Evolutionary conservation across 2,329 filamentous ascomycete genomes (phyloP).

Genomic region (Cucurbitaria berberidis): DNA sequence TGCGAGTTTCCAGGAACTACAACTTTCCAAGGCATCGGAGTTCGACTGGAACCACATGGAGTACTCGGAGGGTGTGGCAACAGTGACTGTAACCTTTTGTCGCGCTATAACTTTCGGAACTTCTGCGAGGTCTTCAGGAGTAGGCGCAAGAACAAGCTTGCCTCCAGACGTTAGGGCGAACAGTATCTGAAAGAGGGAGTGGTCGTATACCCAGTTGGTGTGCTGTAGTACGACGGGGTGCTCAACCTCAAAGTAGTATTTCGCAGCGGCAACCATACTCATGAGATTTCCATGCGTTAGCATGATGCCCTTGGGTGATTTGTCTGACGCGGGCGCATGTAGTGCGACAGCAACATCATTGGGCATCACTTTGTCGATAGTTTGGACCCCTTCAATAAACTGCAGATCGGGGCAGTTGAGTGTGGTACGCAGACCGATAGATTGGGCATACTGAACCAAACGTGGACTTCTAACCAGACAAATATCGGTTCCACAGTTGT

Average conservation of each 20-base stretch:
- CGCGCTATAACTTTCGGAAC: not conserved
- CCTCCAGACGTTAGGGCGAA: constrained; percentile 1
- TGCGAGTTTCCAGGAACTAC: constrained; percentile 1
- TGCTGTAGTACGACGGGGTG: not conserved
- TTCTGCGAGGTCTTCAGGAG: not conserved
- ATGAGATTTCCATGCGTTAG: constrained; percentile 1
- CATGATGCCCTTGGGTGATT: not conserved
- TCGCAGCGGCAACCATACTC: not conserved
- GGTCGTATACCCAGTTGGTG: not conserved
- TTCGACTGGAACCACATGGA: not conserved
- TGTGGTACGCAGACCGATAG: not conserved
- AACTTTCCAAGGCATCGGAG: not conserved
- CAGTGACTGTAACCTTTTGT: constrained; percentile 1
- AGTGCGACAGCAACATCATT: constrained; percentile 15
- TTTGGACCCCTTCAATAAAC: not conserved
- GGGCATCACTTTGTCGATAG: constrained; percentile 9
- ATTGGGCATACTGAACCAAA: not conserved
- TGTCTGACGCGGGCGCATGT: not conserved
- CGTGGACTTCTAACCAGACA: constrained; percentile 1
- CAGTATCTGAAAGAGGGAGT: constrained; percentile 1
- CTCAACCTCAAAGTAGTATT: not conserved
- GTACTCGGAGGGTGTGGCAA: constrained; percentile 6
- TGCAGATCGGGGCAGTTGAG: not conserved
- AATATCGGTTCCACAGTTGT: not conserved
- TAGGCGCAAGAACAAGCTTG: not conserved